Evolutionary conservation across 2,329 filamentous ascomycete species (phyloP).

Genomic region (Apiospora aurea): DNA sequence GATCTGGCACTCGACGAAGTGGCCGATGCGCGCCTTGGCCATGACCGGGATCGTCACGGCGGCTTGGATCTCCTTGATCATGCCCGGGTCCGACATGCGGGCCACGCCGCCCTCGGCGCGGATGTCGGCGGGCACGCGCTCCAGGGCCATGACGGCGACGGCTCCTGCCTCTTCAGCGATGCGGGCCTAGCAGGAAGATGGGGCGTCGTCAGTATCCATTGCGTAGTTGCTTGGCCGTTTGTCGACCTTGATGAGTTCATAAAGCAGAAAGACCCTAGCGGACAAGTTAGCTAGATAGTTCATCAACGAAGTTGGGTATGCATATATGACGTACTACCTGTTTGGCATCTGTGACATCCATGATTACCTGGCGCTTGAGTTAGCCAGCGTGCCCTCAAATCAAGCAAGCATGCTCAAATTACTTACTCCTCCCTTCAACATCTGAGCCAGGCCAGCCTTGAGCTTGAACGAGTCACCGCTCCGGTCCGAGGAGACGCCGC

Average conservation of each 20-base stretch:
- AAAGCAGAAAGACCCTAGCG: neutral
- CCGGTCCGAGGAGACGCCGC: slow-evolving; percentile 29
- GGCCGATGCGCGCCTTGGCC: slow-evolving; percentile 97
- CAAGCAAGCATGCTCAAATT: neutral
- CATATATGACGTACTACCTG: neutral
- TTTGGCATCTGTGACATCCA: slow-evolving; percentile 92
- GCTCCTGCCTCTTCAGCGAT: slow-evolving; percentile 98
- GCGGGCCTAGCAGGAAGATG: slow-evolving; percentile 76
- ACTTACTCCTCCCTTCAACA: slow-evolving; percentile 89
- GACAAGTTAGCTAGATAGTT: neutral
- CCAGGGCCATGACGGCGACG: slow-evolving; percentile 96
- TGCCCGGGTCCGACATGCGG: slow-evolving; percentile 92
- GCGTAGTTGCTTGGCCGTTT: neutral
- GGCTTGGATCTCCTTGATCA: slow-evolving; percentile 95
- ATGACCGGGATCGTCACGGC: slow-evolving; percentile 98
- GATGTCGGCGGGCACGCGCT: slow-evolving; percentile 97
- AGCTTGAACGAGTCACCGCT: slow-evolving; percentile 73
- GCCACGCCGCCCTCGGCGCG: slow-evolving; percentile 90
- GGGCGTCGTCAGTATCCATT: neutral
- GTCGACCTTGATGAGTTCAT: neutral
- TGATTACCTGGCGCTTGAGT: slow-evolving; percentile 67
- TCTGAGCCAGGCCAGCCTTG: slow-evolving; percentile 94
- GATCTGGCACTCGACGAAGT: slow-evolving; percentile 98
- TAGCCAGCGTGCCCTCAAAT: neutral
- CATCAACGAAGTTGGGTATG: neutral